These are phyloP conservation scores for Tuber calosporum DNA, from an alignment of 495 filamentous ascomycete genomes.

Conservation along the genomic window DNA sequence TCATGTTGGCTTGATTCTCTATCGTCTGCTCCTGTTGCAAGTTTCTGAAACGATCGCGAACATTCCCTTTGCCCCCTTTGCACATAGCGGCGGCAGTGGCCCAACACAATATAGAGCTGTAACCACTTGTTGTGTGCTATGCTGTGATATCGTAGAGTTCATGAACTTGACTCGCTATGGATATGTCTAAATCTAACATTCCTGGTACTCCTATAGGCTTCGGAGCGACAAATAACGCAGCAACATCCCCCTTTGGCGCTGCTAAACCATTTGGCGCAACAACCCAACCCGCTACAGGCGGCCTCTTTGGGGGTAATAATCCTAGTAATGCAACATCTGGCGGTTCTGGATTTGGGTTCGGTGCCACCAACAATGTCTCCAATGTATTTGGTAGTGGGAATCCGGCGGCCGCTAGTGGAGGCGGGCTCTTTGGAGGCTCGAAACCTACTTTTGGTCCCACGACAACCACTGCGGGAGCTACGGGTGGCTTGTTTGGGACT, in stretches of 20 bases:
- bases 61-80: conserved; percentile 12
- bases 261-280: conserved; percentile 46
- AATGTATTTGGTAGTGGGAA: conserved; percentile 42
- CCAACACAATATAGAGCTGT: conserved; percentile 28
- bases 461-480: conserved; percentile 46
- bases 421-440: conserved; percentile 36
- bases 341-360: conserved; percentile 50
- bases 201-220: conserved; percentile 46
- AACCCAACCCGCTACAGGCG: conserved; percentile 43
- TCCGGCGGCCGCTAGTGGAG: conserved; percentile 38
- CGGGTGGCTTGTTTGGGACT: conserved; percentile 43
- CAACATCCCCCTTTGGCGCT: conserved; percentile 42
- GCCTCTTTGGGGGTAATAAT: conserved; percentile 46
- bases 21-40: conserved; percentile 25
- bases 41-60: conserved; percentile 16
- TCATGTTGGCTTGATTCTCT: conserved; percentile 17
- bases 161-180: conserved; percentile 29
- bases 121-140: conserved; percentile 23
- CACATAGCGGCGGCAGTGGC: conserved; percentile 2
- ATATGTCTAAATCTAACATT: conserved; percentile 34
- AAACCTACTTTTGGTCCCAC: conserved; percentile 47
- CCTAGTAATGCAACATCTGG: conserved; percentile 50
- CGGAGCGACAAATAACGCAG: conserved; percentile 45
- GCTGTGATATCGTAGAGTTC: conserved; percentile 18
- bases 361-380: conserved; percentile 22